Percentiles rank a stretch among this genome's conserved stretches.
These are phyloP conservation scores for Russula compacta DNA, from an alignment of 768 basidiomycete species.

Conservation along the genomic window DNA sequence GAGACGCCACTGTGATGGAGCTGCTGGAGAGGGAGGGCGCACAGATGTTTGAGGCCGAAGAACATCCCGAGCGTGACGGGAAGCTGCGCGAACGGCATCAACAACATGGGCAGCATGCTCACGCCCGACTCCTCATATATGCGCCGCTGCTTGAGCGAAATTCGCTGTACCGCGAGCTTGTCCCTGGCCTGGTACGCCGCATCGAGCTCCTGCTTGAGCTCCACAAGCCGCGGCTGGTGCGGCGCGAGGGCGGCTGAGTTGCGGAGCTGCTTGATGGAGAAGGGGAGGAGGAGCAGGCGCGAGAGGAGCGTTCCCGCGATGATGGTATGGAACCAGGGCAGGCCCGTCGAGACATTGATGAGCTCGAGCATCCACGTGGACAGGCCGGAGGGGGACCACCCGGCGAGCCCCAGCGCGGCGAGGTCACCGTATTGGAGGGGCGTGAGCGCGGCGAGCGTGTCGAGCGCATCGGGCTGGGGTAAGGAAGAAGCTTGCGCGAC, in stretches of 20 bases:
- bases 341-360: conserved; percentile 55
- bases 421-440: conserved; percentile 67
- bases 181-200: conserved; percentile 29
- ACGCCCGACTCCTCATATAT: conserved; percentile 62
- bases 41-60: conserved; percentile 68
- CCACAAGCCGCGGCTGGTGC: conserved; percentile 48
- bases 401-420: conserved; percentile 52
- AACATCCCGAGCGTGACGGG: conserved; percentile 76
- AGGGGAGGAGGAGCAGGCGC: conserved; percentile 51
- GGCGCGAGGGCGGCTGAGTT: conserved; percentile 53
- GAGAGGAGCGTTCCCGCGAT: conserved; percentile 52
- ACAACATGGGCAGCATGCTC: conserved; percentile 43
- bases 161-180: conserved; percentile 32
- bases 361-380: conserved; percentile 56
- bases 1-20: conserved; percentile 65
- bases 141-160: conserved; percentile 37
- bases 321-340: conserved; percentile 85
- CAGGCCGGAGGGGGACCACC: conserved; percentile 58
- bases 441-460: conserved; percentile 20
- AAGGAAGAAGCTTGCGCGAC: background rate
- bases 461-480: background rate
- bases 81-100: conserved; percentile 57
- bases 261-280: conserved; percentile 46
- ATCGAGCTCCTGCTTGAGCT: conserved; percentile 42
- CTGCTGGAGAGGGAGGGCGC: conserved; percentile 62